Conservation (phyloP, 345 rosid species). For the Erodium maritimum region DNA sequence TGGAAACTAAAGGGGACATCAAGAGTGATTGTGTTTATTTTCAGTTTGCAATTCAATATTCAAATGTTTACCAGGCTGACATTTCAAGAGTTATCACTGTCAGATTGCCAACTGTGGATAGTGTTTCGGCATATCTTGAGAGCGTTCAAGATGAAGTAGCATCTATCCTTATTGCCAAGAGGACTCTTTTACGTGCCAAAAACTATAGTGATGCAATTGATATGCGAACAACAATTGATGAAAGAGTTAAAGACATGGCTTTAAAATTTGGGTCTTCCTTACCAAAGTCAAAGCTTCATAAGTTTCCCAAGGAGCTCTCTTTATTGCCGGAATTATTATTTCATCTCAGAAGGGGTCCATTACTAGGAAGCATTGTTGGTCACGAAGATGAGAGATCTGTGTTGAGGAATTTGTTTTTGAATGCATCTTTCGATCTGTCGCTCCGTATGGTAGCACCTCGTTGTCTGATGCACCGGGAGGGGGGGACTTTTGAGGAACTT, state of each 20-base stretch:
- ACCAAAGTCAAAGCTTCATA: slow-evolving; percentile 67
- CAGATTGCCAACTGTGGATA: slow-evolving; percentile 73
- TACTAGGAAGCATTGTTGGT: slow-evolving; percentile 90
- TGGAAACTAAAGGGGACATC: slow-evolving; percentile 83
- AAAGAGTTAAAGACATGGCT: slow-evolving; percentile 85
- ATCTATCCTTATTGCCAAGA: slow-evolving; percentile 79
- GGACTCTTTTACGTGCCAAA: slow-evolving; percentile 73
- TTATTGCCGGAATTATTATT: slow-evolving; percentile 72
- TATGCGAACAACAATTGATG: slow-evolving; percentile 67
- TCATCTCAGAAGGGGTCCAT: slow-evolving; percentile 86
- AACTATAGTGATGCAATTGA: slow-evolving; percentile 51
- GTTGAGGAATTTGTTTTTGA: slow-evolving; percentile 70
- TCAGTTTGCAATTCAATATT: slow-evolving; percentile 72
- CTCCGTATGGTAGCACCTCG: slow-evolving; percentile 93
- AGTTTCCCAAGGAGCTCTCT: slow-evolving; percentile 78
- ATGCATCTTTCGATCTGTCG: slow-evolving; percentile 86
- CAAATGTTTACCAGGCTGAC: slow-evolving; percentile 80
- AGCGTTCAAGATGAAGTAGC: slow-evolving; percentile 81
- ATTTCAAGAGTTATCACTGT: slow-evolving; percentile 76
- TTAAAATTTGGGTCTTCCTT: slow-evolving; percentile 62
- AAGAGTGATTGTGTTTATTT: slow-evolving; percentile 54
- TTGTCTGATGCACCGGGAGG: slow-evolving; percentile 91
- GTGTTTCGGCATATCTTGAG: slow-evolving; percentile 75
- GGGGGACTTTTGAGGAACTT: slow-evolving; percentile 92
- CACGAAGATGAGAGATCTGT: slow-evolving; percentile 97